These are phyloP conservation scores for Lachnum nothofagi DNA, from an alignment of 2,329 filamentous ascomycete genomes.

Conservation along the genomic window DNA sequence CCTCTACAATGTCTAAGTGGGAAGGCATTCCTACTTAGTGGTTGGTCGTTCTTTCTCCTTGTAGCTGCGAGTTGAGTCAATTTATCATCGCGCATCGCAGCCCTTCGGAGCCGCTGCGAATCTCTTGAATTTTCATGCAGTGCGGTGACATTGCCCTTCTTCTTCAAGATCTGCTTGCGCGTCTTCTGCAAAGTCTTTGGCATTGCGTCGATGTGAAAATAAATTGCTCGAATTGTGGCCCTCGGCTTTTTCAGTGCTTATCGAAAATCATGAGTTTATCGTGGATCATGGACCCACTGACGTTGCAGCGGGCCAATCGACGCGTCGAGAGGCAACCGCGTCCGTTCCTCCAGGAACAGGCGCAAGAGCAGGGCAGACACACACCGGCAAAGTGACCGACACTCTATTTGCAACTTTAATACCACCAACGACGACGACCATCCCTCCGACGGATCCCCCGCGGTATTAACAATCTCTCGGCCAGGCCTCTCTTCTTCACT, in stretches of 20 bases:
- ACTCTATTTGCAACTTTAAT: slow-evolving; percentile 7
- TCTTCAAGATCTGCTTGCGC: slow-evolving; percentile 84
- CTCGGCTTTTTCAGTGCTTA: slow-evolving; percentile 13
- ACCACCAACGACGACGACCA: slow-evolving; percentile 10
- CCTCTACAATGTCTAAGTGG: background rate
- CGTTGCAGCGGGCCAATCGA: slow-evolving; percentile 4
- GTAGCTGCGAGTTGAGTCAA: slow-evolving; percentile 66
- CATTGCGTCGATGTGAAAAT: slow-evolving; percentile 48
- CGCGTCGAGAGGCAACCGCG: slow-evolving; percentile 4
- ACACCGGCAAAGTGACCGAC: background rate
- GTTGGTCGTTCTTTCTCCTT: slow-evolving; percentile 68
- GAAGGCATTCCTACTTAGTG: slow-evolving; percentile 53
- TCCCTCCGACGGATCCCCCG: background rate
- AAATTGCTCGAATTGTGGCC: background rate
- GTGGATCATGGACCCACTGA: background rate
- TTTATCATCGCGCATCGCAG: slow-evolving; percentile 75
- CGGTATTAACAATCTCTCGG: background rate
- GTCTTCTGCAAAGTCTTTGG: slow-evolving; percentile 74
- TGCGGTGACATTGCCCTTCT: slow-evolving; percentile 67
- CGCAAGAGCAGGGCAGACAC: background rate
- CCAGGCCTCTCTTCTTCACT: background rate
- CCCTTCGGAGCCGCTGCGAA: slow-evolving; percentile 73
- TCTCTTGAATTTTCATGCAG: slow-evolving; percentile 88
- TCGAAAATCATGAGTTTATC: slow-evolving; percentile 22
- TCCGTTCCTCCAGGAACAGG: background rate